phyloP scores from a whole-genome alignment of 2,329 filamentous ascomycete species.

The Botrytis medusae region DNA sequence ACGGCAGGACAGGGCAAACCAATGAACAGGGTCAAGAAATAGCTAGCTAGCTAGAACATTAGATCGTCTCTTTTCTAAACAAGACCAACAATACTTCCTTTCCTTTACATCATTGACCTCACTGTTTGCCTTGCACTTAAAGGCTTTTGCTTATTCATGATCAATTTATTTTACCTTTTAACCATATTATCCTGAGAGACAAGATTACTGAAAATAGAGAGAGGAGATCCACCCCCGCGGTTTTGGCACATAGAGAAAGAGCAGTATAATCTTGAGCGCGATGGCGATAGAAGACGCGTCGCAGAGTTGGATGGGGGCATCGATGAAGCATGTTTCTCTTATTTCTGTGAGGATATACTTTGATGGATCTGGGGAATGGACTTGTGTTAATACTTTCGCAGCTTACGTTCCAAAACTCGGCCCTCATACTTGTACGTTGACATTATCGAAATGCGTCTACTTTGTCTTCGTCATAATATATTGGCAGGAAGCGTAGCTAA shows the following conservation, averaged over 20 bases:
- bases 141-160: slow-evolving; percentile 14
- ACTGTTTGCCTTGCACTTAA: slow-evolving; percentile 18
- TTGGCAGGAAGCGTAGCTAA: neutral
- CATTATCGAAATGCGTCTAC: slow-evolving; percentile 2
- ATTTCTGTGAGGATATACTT: slow-evolving; percentile 53
- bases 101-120: slow-evolving; percentile 17
- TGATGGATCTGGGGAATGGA: slow-evolving; percentile 31
- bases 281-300: slow-evolving; percentile 22
- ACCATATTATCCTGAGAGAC: neutral
- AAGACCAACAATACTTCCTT: neutral
- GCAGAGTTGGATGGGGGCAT: slow-evolving; percentile 51
- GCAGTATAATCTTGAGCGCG: neutral
- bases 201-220: neutral
- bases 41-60: neutral
- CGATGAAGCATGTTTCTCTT: slow-evolving; percentile 68
- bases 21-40: neutral
- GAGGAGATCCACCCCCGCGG: slow-evolving; percentile 14
- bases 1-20: neutral
- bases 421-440: slow-evolving; percentile 64
- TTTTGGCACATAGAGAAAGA: neutral
- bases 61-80: slow-evolving; percentile 6
- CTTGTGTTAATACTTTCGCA: slow-evolving; percentile 43
- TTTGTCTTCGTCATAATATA: neutral
- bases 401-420: slow-evolving; percentile 80
- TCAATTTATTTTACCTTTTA: neutral